These are phyloP conservation scores for Cicer pinnatifidum DNA, from an alignment of 306 rosid genomes.

Conservation along the genomic window DNA sequence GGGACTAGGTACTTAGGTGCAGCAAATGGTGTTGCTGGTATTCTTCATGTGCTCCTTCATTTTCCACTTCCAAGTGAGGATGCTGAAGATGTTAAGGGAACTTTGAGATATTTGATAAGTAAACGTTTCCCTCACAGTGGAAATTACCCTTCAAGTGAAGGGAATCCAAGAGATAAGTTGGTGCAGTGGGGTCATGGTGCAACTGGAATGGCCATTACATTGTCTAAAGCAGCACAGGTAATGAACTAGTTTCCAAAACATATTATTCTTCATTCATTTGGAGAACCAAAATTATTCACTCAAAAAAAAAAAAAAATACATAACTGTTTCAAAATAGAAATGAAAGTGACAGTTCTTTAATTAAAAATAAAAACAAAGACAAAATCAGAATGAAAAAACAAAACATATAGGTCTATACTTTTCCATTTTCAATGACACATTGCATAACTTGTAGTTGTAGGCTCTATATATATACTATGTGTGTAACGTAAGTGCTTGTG, in stretches of 20 bases:
- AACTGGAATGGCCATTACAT: constrained; percentile 79
- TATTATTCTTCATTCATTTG: neutral
- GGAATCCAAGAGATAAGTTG: constrained; percentile 77
- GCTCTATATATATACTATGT: too few species aligned
- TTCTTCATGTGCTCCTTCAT: constrained; percentile 77
- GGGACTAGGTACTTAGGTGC: constrained; percentile 93
- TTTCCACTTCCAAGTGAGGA: constrained; percentile 69
- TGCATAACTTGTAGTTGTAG: neutral
- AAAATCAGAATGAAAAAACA: neutral
- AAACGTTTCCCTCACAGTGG: constrained; percentile 84
- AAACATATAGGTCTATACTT: neutral
- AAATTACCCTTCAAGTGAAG: constrained; percentile 94
- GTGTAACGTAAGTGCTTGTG: neutral
- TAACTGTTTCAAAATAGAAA: too few species aligned
- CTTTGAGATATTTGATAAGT: constrained; percentile 76
- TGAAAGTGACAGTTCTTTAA: too few species aligned
- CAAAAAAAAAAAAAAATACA: too few species aligned
- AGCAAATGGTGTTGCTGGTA: constrained; percentile 88
- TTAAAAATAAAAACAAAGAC: neutral
- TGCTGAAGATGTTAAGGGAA: constrained; percentile 76
- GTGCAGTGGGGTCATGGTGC: constrained; percentile 97
- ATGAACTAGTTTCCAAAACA: constrained; percentile 6
- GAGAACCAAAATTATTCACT: too few species aligned
- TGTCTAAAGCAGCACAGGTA: constrained; percentile 91
- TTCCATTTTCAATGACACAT: neutral